phyloP scores from a whole-genome alignment of 2,329 filamentous ascomycete genomes.

The Geosmithia flava region DNA sequence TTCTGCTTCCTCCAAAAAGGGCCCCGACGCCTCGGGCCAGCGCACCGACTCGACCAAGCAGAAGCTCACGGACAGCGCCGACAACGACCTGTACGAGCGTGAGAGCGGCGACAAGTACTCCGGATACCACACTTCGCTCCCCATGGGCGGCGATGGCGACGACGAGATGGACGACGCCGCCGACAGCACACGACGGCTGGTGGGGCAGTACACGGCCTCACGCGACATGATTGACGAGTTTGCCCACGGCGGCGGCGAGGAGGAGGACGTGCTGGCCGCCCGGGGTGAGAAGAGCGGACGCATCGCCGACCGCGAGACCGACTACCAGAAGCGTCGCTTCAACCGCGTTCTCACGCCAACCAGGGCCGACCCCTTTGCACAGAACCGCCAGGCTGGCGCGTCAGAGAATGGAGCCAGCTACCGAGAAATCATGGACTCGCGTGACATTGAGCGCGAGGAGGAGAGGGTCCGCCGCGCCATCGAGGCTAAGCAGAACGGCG shows the following conservation, averaged over 20 bases:
- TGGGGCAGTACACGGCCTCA: slow-evolving; percentile 93
- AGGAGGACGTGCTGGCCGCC: slow-evolving; percentile 78
- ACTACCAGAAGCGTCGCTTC: slow-evolving; percentile 94
- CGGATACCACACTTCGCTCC: slow-evolving; percentile 84
- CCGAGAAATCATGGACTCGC: slow-evolving; percentile 78
- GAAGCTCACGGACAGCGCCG: slow-evolving; percentile 80
- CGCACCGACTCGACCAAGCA: slow-evolving; percentile 83
- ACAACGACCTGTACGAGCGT: slow-evolving; percentile 76
- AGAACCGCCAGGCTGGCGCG: slow-evolving; percentile 56
- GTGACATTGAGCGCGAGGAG: slow-evolving; percentile 88
- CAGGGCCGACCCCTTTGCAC: slow-evolving; percentile 73
- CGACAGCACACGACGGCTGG: slow-evolving; percentile 63
- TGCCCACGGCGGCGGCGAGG: slow-evolving; percentile 77
- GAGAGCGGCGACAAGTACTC: slow-evolving; percentile 69
- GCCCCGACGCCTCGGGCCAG: slow-evolving; percentile 65
- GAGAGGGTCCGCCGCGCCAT: slow-evolving; percentile 73
- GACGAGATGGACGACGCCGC: slow-evolving; percentile 67
- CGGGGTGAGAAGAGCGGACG: slow-evolving; percentile 78
- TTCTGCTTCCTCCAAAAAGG: slow-evolving; percentile 60
- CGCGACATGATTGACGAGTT: slow-evolving; percentile 90
- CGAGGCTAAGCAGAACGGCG: slow-evolving; percentile 54
- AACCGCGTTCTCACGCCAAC: slow-evolving; percentile 79
- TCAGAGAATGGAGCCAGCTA: slow-evolving; percentile 69
- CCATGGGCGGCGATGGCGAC: slow-evolving; percentile 49
- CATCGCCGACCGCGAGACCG: slow-evolving; percentile 86